Base-by-base conservation (phyloP, 208 protist genomes). In the Trichomonas vaginalis region DNA sequence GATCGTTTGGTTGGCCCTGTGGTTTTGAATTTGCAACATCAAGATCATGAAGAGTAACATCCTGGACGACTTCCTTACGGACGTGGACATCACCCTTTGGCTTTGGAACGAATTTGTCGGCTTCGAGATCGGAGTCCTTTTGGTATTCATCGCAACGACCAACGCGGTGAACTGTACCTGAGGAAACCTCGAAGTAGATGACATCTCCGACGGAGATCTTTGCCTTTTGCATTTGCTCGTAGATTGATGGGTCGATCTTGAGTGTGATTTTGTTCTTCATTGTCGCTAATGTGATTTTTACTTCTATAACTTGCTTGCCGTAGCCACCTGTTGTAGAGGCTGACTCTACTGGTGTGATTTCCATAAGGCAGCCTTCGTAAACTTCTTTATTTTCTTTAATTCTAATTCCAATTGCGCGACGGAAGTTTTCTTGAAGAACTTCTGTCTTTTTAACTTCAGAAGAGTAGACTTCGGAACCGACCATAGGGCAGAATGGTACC, bases 311-410 rank as follows among this genome's bases (percentile, higher is more conserved):
- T n/a, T 98, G 99, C 97, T 99, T 99, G 47, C 98, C 97, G 95
- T 98, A 97, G 37, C 98, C 99, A 47, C 98, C 70, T 95, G 90
- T 70, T 35, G 80, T 48, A 95, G 95, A 82, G 96, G 99, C 98
- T 47, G 98, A 99, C 96, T 99, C 99, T 96, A 99, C 98, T 15
- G 98, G 98, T 10, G 98, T 99, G 61, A 99, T 97, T 97, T 99
- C 99, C 21, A 98, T 99, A 35, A 99, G 96, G 87, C 98, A 97
- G 46, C 98, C 98, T 90, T 98, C 97, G 86, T 97, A 98, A 14
- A 99, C 99, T 96, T 99, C 99, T 97, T 99, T 99, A 96, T 98
- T 99, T 97, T 99, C 99, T 97, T 99, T 99, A 96, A 99, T 99
- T 49, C 99, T 97, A 23, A 99, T 97, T 46, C 98, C 99, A 97